A percentile compares a stretch with the other conserved stretches of the same genome.
Evolutionary conservation across 306 rosid species (phyloP).

Genomic region (Lupinus albus): DNA sequence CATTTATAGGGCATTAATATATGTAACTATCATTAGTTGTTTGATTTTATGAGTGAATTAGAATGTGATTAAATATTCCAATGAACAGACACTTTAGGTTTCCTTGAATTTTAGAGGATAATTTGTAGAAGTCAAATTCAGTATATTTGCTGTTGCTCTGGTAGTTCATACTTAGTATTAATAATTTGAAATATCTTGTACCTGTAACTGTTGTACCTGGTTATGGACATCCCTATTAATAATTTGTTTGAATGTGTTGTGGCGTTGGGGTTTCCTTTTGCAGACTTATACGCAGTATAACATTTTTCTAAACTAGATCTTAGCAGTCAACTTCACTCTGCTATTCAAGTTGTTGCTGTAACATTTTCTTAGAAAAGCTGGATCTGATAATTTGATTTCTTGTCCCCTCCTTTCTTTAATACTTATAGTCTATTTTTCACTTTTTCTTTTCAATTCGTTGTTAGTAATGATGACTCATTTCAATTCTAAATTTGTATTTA

Average conservation of each 20-base stretch:
- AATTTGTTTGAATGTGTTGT: slow-evolving; percentile 9
- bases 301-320: not conserved
- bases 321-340: slow-evolving; percentile 6
- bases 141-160: slow-evolving; percentile 11
- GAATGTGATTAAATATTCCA: slow-evolving; percentile 16
- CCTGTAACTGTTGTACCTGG: not conserved
- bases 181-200: slow-evolving; percentile 11
- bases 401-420: slow-evolving; percentile 5
- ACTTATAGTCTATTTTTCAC: not conserved
- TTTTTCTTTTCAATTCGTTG: not conserved
- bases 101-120: slow-evolving; percentile 20
- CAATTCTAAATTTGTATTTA: slow-evolving; percentile 40
- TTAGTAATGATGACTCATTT: slow-evolving; percentile 24
- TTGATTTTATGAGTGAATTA: slow-evolving; percentile 16
- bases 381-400: slow-evolving; percentile 16
- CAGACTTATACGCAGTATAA: not conserved
- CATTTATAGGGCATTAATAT: slow-evolving; percentile 36
- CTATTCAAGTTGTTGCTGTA: slow-evolving; percentile 6
- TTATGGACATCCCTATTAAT: slow-evolving; percentile 10
- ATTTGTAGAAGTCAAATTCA: not conserved
- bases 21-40: slow-evolving; percentile 17
- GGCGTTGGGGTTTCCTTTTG: not conserved
- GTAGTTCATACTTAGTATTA: not conserved
- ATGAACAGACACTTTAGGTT: slow-evolving; percentile 3
- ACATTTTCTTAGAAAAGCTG: not conserved